Conservation (phyloP, 768 basidiomycete genomes). For the Lyophyllum decastes region DNA sequence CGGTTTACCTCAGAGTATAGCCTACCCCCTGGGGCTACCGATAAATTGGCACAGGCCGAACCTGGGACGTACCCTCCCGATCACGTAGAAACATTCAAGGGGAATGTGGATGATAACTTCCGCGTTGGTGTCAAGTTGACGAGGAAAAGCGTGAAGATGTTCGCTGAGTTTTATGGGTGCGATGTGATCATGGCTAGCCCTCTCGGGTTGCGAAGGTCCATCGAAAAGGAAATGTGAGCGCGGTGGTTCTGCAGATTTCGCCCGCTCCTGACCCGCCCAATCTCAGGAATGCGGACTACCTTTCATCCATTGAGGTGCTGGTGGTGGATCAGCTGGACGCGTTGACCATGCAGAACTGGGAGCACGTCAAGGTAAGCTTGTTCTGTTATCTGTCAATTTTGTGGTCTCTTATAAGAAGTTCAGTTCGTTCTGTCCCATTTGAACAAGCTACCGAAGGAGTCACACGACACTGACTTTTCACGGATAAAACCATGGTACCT, state of each 20-base stretch:
- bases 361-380: constrained; percentile 81
- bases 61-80: constrained; percentile 82
- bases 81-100: constrained; percentile 91
- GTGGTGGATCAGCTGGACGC: constrained; percentile 93
- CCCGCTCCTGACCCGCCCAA: not conserved
- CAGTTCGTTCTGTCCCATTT: constrained; percentile 86
- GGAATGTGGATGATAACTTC: constrained; percentile 97
- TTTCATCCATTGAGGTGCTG: constrained; percentile 90
- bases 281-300: constrained; percentile 79
- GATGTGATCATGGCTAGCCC: constrained; percentile 95
- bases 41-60: constrained; percentile 76
- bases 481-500: constrained; percentile 98
- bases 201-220: constrained; percentile 83
- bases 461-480: constrained; percentile 93
- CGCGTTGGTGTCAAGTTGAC: constrained; percentile 92
- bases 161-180: constrained; percentile 86
- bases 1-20: constrained; percentile 85
- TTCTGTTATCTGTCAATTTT: not conserved
- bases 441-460: constrained; percentile 90
- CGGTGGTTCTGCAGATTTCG: not conserved
- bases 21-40: constrained; percentile 74
- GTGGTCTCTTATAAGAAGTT: not conserved
- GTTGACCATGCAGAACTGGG: constrained; percentile 99
- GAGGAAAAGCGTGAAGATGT: constrained; percentile 88
- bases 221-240: constrained; percentile 91